Conservation (phyloP, 352 stramenopile species). For the Globisporangium recalcitrans region DNA sequence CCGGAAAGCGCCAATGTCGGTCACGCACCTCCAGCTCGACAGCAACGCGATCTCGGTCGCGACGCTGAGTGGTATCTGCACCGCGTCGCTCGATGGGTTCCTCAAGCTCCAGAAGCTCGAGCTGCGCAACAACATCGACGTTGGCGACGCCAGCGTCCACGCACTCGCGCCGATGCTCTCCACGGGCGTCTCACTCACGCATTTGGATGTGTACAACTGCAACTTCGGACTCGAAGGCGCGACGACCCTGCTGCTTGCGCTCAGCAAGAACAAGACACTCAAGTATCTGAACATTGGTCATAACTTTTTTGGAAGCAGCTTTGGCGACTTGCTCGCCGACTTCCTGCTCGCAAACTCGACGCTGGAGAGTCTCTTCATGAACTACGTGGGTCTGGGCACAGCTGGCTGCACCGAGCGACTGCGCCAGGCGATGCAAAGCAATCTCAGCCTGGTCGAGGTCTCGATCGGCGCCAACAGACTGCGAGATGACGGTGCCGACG, state of each 20-base stretch:
- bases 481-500: conserved; percentile 43
- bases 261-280: conserved; percentile 46
- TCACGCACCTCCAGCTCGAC: conserved; percentile 46
- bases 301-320: conserved; percentile 62
- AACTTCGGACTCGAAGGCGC: conserved; percentile 61
- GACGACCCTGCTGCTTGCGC: conserved; percentile 46
- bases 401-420: conserved; percentile 45
- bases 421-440: conserved; percentile 40
- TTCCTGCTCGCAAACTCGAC: conserved; percentile 55
- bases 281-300: conserved; percentile 61
- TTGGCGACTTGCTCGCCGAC: conserved; percentile 64
- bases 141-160: conserved; percentile 57
- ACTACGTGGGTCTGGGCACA: conserved; percentile 58
- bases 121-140: conserved; percentile 58
- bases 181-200: conserved; percentile 30
- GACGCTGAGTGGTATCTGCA: conserved; percentile 42
- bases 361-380: conserved; percentile 43
- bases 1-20: conserved; percentile 19
- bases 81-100: conserved; percentile 39
- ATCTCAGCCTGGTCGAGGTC: conserved; percentile 39
- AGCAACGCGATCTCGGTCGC: conserved; percentile 53
- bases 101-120: conserved; percentile 51
- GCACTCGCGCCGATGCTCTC: conserved; percentile 62
- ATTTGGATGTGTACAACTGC: conserved; percentile 68
- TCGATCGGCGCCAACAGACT: conserved; percentile 69